phyloP scores from a whole-genome alignment of 2,329 filamentous ascomycete species.

The Fusarium sp. region DNA sequence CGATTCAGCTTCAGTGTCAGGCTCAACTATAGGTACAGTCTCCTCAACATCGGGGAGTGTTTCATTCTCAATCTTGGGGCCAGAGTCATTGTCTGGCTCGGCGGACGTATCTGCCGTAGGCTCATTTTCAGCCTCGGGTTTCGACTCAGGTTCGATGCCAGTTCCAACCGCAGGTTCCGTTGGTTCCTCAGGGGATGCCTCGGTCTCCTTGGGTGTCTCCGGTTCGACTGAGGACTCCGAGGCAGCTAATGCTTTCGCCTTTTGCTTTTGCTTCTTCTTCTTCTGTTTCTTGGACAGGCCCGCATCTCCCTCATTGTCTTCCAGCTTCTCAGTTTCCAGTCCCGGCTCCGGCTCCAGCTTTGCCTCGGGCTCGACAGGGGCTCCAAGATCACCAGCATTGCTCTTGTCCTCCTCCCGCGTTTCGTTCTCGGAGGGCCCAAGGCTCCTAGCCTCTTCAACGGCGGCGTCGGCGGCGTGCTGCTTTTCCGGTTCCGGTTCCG shows the following conservation, averaged over 20 bases:
- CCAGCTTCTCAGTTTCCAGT: constrained; percentile 35
- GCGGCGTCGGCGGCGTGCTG: constrained; percentile 41
- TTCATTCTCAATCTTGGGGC: constrained; percentile 39
- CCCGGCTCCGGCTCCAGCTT: constrained; percentile 34
- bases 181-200: constrained; percentile 24
- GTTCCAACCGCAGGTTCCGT: constrained; percentile 31
- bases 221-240: constrained; percentile 29
- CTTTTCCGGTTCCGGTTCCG: constrained; percentile 44
- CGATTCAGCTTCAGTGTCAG: constrained; percentile 46
- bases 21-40: constrained; percentile 45
- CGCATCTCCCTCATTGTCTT: constrained; percentile 40
- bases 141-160: constrained; percentile 36
- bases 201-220: constrained; percentile 33
- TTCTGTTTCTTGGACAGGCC: constrained; percentile 46
- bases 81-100: constrained; percentile 29
- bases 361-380: constrained; percentile 31
- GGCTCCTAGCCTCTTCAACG: constrained; percentile 40
- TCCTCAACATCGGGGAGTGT: constrained; percentile 35
- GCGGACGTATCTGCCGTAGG: constrained; percentile 18
- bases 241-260: constrained; percentile 40
- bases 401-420: constrained; percentile 33
- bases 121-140: constrained; percentile 19
- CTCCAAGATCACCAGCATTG: constrained; percentile 29
- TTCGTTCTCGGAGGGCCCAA: constrained; percentile 32
- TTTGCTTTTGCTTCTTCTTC: constrained; percentile 42